Base-by-base conservation (phyloP, 352 stramenopile species). In the Phytophthora cactorum region DNA sequence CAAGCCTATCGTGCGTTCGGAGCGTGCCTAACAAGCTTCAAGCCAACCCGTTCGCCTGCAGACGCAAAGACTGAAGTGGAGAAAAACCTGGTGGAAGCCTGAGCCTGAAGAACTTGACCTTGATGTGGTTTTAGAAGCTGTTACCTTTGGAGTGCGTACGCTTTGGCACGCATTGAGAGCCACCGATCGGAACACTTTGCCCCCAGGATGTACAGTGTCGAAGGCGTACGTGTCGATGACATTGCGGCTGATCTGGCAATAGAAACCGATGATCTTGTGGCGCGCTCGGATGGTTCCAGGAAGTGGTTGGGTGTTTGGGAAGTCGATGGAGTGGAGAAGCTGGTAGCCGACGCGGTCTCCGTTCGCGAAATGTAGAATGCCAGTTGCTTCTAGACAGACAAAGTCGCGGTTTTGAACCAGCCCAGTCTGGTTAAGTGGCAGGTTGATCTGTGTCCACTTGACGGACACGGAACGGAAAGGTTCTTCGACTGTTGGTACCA, bases 11-110 rank as follows among this genome's bases (percentile, higher is more conserved):
- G 85, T 98, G 46, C 92, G 98, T n/a, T 86, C 85, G 29, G 83
- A 92, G 55, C 89, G 93, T 99, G 47, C 96, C 97, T 0, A 98
- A 98, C 77, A 98, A 97, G 59, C 85, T 99, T n/a, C 97, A 99
- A 80, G 85, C 86, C n/a, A 77, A 73, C 9, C 98, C 98, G 55
- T 99, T 98, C 84, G 90, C 92, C 25, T 98, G 86, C 73, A 99
- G 99, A 69, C 97, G 96, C 11, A 99, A 99, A 84, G 28, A 93
- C 91, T 2, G 95, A 99, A 43, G 89, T 99, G 22, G 22, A 22
- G 22, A 22, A 22, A 22, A 22, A 22, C 22, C 22, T 22, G 22
- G 22, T 22, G 22, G 22, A 22, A 22, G 36, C 88, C 99, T 70
- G 97, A 99, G 57, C 90, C 91, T 2, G 93, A 97, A 34, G 97